Evolutionary conservation across 768 basidiomycete species (phyloP).

Genomic region (Omphalotus guepiniiformis): DNA sequence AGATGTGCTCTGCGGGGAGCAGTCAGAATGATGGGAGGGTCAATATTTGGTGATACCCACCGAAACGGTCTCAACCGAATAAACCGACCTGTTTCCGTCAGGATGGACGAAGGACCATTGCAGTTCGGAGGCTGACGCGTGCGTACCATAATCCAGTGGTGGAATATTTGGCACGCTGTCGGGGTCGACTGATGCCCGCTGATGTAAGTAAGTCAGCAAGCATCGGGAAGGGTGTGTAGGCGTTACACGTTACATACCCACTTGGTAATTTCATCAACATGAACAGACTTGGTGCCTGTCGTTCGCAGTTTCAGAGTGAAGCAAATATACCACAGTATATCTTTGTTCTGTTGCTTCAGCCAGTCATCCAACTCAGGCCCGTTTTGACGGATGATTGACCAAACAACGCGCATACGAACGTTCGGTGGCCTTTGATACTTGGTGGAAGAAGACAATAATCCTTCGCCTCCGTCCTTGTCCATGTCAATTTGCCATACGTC

Average conservation of each 20-base stretch:
- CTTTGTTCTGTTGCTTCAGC: background rate
- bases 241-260: background rate
- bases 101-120: too few species aligned
- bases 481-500: conserved; percentile 17
- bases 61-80: too few species aligned
- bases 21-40: too few species aligned
- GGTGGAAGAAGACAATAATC: background rate
- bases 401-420: background rate
- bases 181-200: too few species aligned
- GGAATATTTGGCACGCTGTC: background rate
- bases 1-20: too few species aligned
- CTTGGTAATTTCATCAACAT: background rate
- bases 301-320: background rate
- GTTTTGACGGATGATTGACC: background rate
- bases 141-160: background rate
- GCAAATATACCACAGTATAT: background rate
- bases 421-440: background rate
- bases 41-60: too few species aligned
- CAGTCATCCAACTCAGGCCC: background rate
- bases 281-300: too few species aligned
- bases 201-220: too few species aligned
- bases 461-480: conserved; percentile 4
- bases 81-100: too few species aligned
- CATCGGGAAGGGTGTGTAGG: too few species aligned
- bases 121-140: too few species aligned